Conservation (phyloP, 495 filamentous ascomycete genomes). For the Annulohypoxylon nitens region DNA sequence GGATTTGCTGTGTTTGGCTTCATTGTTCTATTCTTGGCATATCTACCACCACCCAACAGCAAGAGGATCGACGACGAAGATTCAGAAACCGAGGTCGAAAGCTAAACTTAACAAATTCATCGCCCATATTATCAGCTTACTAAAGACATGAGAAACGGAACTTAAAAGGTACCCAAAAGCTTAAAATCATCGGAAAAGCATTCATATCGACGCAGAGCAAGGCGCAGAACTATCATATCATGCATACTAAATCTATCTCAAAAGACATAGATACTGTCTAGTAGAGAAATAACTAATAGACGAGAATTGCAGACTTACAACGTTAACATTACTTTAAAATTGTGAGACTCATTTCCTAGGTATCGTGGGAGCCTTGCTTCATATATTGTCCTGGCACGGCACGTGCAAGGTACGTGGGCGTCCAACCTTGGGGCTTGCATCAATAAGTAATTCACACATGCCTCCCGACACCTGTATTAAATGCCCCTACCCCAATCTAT, state of each 20-base stretch:
- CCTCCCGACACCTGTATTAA: neutral
- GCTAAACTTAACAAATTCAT: constrained; percentile 11
- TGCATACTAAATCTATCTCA: neutral
- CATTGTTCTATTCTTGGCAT: constrained; percentile 59
- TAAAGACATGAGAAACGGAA: neutral
- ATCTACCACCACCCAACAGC: constrained; percentile 62
- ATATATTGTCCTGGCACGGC: neutral
- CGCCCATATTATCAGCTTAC: neutral
- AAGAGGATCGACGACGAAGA: constrained; percentile 55
- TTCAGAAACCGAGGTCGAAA: constrained; percentile 36
- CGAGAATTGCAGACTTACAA: neutral
- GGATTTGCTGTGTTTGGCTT: constrained; percentile 63
- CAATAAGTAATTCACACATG: neutral
- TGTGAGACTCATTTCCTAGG: neutral
- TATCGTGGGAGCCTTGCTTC: neutral
- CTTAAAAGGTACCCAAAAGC: neutral
- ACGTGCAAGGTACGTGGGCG: too few species aligned
- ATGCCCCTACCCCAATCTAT: neutral
- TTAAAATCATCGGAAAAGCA: constrained; percentile 3
- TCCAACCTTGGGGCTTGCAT: neutral
- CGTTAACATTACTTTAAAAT: neutral
- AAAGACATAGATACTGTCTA: neutral
- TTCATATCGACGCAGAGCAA: neutral
- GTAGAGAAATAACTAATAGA: constrained; percentile 19
- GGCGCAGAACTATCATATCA: neutral